Base-by-base conservation (phyloP, 2,329 filamentous ascomycete species). In the Colletotrichum tanaceti region DNA sequence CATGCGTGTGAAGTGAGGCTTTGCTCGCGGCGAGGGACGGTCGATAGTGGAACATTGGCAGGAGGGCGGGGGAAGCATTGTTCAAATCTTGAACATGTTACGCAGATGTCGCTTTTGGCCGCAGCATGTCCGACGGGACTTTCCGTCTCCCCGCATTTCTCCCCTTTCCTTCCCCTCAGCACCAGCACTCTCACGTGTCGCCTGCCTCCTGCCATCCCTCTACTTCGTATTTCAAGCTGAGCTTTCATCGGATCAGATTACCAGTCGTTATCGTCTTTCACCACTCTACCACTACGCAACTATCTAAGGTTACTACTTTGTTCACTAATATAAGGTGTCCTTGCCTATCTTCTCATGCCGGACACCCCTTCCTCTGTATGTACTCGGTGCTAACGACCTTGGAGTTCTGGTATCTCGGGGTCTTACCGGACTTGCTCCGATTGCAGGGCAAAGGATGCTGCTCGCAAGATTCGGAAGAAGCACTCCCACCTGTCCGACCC, bases 361-460 rank as follows among this genome's bases (percentile, higher is more conserved):
- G 39, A 57, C 5, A 32, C 10, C 10, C 32, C 52, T 57, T 44
- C 38, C 22, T 20, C 20, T 44, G 4, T 44, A 18, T 57, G 22
- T 28, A 57, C 54, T 44, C 39, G 39, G 14, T 44, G 16, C 39
- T 14, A 43, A 2, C 18, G 22, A 57, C 54, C 54, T 7, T 57
- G 16, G 54, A 57, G 54, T n/a, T 57, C 54, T 32, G 3, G 39
- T 20, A 44, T 57, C 14, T 44, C 16, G 39, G 54, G 10, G 39
- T 57, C 39, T 57, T 57, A 44, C 39, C 39, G 7, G 54, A 44
- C 54, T 57, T 57, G 16, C 16, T 4, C n/a, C 22, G 22, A 57
- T 18, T 44, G 6, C 9, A 57, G 39, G 5, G 39, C 16, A 57
- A 57, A 57, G 14, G 14, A 44, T 32, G 54, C 54, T 57, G 6